phyloP scores from a whole-genome alignment of 208 protist species.

The Crithidia sp. region DNA sequence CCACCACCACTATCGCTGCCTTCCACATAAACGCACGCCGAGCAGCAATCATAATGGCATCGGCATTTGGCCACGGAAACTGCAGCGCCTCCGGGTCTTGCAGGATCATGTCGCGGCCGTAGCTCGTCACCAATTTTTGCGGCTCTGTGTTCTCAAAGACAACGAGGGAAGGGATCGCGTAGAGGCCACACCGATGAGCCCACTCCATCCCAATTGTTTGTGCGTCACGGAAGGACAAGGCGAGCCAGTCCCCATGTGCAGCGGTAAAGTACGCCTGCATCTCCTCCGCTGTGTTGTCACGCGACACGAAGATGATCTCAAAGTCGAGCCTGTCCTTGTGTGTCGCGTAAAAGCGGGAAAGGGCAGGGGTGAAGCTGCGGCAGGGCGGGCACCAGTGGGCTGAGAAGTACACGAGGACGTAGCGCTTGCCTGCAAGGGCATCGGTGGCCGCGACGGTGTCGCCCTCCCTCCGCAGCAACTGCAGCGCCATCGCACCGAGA shows the following conservation, averaged over 20 bases:
- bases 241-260: conserved; percentile 43
- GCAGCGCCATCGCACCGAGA: neutral
- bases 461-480: conserved; percentile 16
- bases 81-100: conserved; percentile 39
- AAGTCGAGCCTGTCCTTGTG: conserved; percentile 49
- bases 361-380: conserved; percentile 78
- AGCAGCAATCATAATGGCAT: conserved; percentile 10
- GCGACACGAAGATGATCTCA: conserved; percentile 58
- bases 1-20: neutral
- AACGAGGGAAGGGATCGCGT: conserved; percentile 49
- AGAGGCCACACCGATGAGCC: conserved; percentile 31
- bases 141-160: conserved; percentile 40
- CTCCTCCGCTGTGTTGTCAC: conserved; percentile 43
- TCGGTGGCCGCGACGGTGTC: neutral
- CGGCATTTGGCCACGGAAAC: conserved; percentile 50
- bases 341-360: conserved; percentile 69
- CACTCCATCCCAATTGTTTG: conserved; percentile 22
- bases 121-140: conserved; percentile 26
- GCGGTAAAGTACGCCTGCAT: conserved; percentile 48
- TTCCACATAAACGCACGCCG: conserved; percentile 18
- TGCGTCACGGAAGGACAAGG: conserved; percentile 39
- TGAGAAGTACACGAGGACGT: conserved; percentile 81
- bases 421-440: conserved; percentile 28
- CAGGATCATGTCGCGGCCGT: conserved; percentile 36
- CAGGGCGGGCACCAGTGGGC: conserved; percentile 91